Evolutionary conservation across 2,329 filamentous ascomycete species (phyloP), one percentile per base, ranked within the genome.

Genomic region (Penicillium olsonii): DNA sequence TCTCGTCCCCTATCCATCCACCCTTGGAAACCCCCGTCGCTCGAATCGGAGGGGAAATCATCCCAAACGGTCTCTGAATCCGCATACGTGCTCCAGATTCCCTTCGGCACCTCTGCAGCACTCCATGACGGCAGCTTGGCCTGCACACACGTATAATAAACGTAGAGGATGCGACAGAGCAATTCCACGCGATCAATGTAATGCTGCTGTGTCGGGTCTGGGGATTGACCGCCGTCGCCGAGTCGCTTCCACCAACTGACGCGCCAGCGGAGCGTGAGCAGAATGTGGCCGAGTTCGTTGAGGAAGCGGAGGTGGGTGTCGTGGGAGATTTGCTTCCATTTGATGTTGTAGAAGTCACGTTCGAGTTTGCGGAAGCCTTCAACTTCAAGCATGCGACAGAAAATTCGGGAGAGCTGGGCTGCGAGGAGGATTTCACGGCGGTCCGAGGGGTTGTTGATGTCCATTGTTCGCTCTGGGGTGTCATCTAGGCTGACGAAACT

Each of bases 341-440:
- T 74, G 54, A 72, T 73, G 50, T 74, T 74, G 64, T 74, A 74
- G 48, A 75, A 72, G 46, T 70, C 67, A 10, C 69, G 70, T 50
- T 77, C 73, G 0, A 77, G 67, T 42, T 69, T 68, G 24, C 67
- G 64, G 66, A 73, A 76, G 2, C 71, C 74, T 59, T 75, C 72
- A 4, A 76, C 70, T 55, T 77, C 74, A 6, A 76, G 62, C 63
- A 75, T 74, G 45, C 74, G 72, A 57, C 73, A 74, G 49, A 76
- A 58, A 37, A 77, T 75, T 29, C 73, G 71, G 8, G 71, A 74
- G 18, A 77, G 61, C 48, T 75, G 73, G 1, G 72, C 72, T 3
- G 74, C 74, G 2, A 75, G 64, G 2, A 73, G 59, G 37, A 75
- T 71, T 34, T 75, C 70, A 15, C 65, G 63, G 26, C 62, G 67